Conservation (phyloP, 2,329 filamentous ascomycete species). For the Neoscytalidium dimidiatum region DNA sequence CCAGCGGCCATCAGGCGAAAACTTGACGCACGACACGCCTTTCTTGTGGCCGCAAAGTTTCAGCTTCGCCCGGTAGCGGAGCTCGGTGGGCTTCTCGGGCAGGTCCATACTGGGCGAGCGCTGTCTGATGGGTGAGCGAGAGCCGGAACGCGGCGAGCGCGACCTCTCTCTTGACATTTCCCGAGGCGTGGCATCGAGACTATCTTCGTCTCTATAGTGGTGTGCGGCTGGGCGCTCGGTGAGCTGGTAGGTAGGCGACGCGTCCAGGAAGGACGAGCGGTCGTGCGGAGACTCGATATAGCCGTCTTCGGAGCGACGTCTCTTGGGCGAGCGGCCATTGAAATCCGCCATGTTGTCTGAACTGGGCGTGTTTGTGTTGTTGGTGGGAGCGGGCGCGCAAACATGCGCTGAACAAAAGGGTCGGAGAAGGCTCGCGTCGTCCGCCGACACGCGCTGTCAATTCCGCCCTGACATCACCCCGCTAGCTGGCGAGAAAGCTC, state of each 20-base stretch:
- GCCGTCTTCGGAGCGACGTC: conserved; percentile 31
- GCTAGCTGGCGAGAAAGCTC: background rate
- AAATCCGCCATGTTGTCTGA: conserved; percentile 4
- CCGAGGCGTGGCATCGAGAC: conserved; percentile 17
- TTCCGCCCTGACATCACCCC: conserved; percentile 16
- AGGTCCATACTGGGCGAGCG: conserved; percentile 21
- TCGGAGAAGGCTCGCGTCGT: conserved; percentile 1
- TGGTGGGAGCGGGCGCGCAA: background rate
- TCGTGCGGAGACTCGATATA: conserved; percentile 30
- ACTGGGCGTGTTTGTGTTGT: background rate
- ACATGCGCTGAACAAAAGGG: background rate
- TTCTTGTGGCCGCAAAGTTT: conserved; percentile 76
- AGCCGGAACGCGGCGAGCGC: conserved; percentile 20
- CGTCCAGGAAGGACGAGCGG: conserved; percentile 32
- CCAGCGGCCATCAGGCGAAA: conserved; percentile 87
- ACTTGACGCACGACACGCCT: conserved; percentile 80
- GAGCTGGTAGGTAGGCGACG: conserved; percentile 32
- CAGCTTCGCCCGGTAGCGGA: conserved; percentile 71
- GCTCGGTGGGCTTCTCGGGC: conserved; percentile 49
- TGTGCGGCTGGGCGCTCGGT: conserved; percentile 38
- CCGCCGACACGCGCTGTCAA: conserved; percentile 3
- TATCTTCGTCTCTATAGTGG: conserved; percentile 29
- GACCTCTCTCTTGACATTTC: background rate
- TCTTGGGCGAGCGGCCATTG: conserved; percentile 31
- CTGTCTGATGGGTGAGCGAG: conserved; percentile 24